A percentile compares a stretch with the other conserved stretches of the same genome.
Evolutionary conservation across 495 filamentous ascomycete genomes (phyloP).

Genomic region (Margaritispora aquatica): DNA sequence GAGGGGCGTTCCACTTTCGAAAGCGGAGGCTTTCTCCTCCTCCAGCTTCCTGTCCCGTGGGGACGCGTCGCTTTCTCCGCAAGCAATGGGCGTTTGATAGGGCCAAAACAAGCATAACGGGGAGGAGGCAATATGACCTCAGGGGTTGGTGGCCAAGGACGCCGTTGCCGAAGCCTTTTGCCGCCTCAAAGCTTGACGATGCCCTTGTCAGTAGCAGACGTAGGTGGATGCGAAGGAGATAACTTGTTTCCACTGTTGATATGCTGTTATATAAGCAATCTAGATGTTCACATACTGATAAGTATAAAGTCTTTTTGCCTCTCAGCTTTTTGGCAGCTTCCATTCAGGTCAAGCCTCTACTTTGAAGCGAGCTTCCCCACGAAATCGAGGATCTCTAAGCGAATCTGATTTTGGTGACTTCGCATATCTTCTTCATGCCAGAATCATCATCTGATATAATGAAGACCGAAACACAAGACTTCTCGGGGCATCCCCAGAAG

Average conservation of each 20-base stretch:
- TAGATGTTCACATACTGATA: too few relatives aligned
- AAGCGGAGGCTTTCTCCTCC: not conserved
- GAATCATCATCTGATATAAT: too few relatives aligned
- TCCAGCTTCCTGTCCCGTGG: not conserved
- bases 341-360: too few relatives aligned
- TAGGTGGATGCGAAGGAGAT: not conserved
- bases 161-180: not conserved
- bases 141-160: not conserved
- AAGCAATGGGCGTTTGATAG: not conserved
- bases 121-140: not conserved
- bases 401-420: too few relatives aligned
- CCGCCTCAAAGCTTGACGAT: not conserved
- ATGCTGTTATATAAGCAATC: too few relatives aligned
- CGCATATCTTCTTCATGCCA: too few relatives aligned
- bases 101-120: not conserved
- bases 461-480: not conserved
- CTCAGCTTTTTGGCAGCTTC: too few relatives aligned
- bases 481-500: not conserved
- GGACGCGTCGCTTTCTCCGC: not conserved
- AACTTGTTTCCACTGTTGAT: too few relatives aligned
- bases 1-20: not conserved
- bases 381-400: too few relatives aligned
- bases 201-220: not conserved
- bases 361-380: too few relatives aligned
- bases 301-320: too few relatives aligned